Base-by-base conservation (phyloP, 108 stramenopile genomes). In the Mayamaea pseudoterrestris region DNA sequence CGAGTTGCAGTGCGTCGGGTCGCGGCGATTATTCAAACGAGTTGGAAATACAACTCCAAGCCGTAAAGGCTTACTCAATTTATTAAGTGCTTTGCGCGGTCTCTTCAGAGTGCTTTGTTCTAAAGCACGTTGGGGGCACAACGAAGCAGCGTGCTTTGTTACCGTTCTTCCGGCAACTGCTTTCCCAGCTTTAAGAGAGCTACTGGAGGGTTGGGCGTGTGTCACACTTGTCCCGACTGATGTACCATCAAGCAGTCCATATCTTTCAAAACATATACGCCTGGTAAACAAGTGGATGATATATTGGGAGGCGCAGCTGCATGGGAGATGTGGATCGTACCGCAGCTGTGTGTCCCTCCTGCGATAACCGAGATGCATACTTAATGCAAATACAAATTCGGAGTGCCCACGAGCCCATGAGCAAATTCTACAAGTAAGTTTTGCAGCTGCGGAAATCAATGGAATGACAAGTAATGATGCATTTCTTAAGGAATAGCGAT, bases 321-420 rank as follows among this genome's bases (percentile, higher is more conserved):
- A 0, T 97, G 96, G 98, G 89, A 94, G 45, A 96, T 72, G 96
- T 95, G 20, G 95, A 97, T 73, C 78, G 89, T 13, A 97, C 98
- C 30, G 65, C 67, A 64, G 84, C 86, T 5, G 55, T 62, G 5
- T 99, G 98, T 64, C 93, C 96, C 4, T 45, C 43, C 17, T 99
- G 98, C 57, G 56, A 61, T 40, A 73, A 80, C 58, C 64, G 76
- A 16, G 74, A 93, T 64, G 98, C 98, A 0, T 99, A 94, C 69
- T 99, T 96, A 75, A 90, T 97, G 90, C 95, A 96, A 62, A 94
- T 96, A 58, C 95, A 98, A 60, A 94, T 96, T 47, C 78, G 97
- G 26, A 87, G 76, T 47, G 93, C 93, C 0, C 92, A 94, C 63
- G 92, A 94, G 66, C 95, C 98, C 29, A 95, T 94, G 90, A 96